These are phyloP conservation scores for Colletotrichum sp. DNA, from an alignment of 2,329 filamentous ascomycete genomes.

Conservation along the genomic window DNA sequence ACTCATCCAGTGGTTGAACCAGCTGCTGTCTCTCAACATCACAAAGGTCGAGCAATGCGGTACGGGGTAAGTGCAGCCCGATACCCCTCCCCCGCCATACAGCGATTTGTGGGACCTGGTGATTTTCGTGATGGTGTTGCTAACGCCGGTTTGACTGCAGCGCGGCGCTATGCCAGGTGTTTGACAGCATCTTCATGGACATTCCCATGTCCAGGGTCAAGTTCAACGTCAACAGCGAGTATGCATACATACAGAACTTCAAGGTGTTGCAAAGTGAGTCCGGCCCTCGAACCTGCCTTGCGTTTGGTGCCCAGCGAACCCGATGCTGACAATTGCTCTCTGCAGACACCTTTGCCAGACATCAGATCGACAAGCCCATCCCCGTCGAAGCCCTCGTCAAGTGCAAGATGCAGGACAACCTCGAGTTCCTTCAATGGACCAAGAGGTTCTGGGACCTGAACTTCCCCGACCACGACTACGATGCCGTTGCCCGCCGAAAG, in stretches of 20 bases:
- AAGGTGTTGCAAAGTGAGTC: constrained; percentile 92
- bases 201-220: constrained; percentile 95
- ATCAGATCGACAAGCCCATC: constrained; percentile 87
- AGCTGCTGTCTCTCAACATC: constrained; percentile 95
- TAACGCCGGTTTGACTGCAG: constrained; percentile 51
- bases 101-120: constrained; percentile 17
- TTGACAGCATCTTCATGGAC: constrained; percentile 97
- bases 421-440: constrained; percentile 97
- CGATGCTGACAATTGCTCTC: background rate
- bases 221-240: constrained; percentile 97
- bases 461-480: constrained; percentile 96
- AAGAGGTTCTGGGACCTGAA: constrained; percentile 99
- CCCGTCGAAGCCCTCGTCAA: constrained; percentile 90
- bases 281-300: background rate
- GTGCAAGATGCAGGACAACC: constrained; percentile 99
- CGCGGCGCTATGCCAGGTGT: constrained; percentile 94
- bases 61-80: constrained; percentile 75
- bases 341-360: constrained; percentile 81
- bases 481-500: constrained; percentile 85
- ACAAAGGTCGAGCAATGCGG: constrained; percentile 99
- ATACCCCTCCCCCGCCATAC: constrained; percentile 36
- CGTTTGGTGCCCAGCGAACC: background rate
- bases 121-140: constrained; percentile 16
- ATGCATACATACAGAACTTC: constrained; percentile 98
- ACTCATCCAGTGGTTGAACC: constrained; percentile 95